Base-by-base conservation (phyloP, 108 stramenopile species). In the Cyclotella kingstonii region DNA sequence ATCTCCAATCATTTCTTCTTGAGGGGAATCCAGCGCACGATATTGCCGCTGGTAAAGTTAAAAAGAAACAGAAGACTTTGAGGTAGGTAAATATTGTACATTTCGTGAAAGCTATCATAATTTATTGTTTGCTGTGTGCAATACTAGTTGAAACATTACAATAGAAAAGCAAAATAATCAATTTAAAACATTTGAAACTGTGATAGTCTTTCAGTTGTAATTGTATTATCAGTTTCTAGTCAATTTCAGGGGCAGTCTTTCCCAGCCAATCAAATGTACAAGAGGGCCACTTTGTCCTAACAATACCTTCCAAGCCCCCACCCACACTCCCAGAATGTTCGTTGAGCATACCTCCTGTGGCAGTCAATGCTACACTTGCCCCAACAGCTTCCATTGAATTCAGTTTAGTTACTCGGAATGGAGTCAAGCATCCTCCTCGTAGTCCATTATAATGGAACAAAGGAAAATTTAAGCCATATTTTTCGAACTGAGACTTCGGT, bases 381-480 rank as follows among this genome's bases (percentile, higher is more conserved):
- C 90, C 90, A 15, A 91, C 85, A 2, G 90, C 90, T 57, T 91
- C 87, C 26, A 78, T 76, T 1, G 85, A 57, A 53, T 68, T 81
- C 22, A 86, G 54, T 51, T 77, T 73, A 5, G 82, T 86, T 0
- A 91, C 70, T 19, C 63, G 70, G 70, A 91, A 86, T 1, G 79
- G 63, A 4, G 83, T 81, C 11, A 89, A 49, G 15, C 41, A 61
- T 0, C 90, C 90, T 26, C 83, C 87, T 17, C 84, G 80, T 8
- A 91, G 70, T 12, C 87, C 85, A 73, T 91, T 91, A 70, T 87
- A 91, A 61, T 92, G 87, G 60, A 66, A 85, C 3, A 89, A 42
- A 36, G 66, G 59, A 66, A 92, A 77, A 11, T 53, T 50, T 28
- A 28, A 44, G 9, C 80, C 82, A 68, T 64, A 62, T 23, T 41